A percentile compares a stretch with the other conserved stretches of the same genome.
Conservation (phyloP, 768 basidiomycete species). For the Collybiopsis confluens region DNA sequence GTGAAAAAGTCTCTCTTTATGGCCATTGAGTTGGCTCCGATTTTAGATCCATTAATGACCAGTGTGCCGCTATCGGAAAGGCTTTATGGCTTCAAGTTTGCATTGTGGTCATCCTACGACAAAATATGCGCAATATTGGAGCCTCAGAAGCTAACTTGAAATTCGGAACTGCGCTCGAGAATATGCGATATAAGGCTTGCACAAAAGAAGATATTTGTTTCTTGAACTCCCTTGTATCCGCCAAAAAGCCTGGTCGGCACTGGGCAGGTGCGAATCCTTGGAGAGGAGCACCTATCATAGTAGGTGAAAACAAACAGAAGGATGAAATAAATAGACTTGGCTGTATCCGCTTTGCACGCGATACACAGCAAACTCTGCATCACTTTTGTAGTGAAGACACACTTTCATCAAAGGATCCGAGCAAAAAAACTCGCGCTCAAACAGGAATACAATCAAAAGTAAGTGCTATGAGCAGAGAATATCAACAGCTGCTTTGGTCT, state of each 20-base stretch:
- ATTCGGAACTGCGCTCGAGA: slow-evolving; percentile 16
- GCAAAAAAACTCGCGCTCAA: neutral
- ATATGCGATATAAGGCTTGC: slow-evolving; percentile 30
- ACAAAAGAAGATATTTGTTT: slow-evolving; percentile 32
- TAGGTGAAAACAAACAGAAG: slow-evolving; percentile 23
- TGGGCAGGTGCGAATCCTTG: slow-evolving; percentile 15
- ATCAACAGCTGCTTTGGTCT: slow-evolving; percentile 16
- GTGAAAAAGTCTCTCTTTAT: slow-evolving; percentile 18
- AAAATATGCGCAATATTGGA: slow-evolving; percentile 27
- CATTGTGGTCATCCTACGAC: slow-evolving; percentile 18
- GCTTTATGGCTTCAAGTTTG: slow-evolving; percentile 25
- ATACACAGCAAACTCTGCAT: slow-evolving; percentile 18
- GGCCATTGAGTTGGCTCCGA: slow-evolving; percentile 9
- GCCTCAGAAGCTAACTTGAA: slow-evolving; percentile 9
- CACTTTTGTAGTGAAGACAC: slow-evolving; percentile 22
- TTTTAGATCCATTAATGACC: neutral
- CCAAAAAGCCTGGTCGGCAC: slow-evolving; percentile 45
- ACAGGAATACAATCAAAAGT: neutral
- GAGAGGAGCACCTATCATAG: slow-evolving; percentile 29
- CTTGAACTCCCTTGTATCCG: slow-evolving; percentile 20
- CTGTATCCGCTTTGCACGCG: slow-evolving; percentile 23
- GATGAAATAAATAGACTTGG: slow-evolving; percentile 29
- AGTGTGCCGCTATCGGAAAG: slow-evolving; percentile 21
- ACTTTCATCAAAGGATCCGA: neutral
- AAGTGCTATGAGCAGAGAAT: neutral